Evolutionary conservation across 768 basidiomycete species (phyloP).

Genomic region (Megacollybia marginata): DNA sequence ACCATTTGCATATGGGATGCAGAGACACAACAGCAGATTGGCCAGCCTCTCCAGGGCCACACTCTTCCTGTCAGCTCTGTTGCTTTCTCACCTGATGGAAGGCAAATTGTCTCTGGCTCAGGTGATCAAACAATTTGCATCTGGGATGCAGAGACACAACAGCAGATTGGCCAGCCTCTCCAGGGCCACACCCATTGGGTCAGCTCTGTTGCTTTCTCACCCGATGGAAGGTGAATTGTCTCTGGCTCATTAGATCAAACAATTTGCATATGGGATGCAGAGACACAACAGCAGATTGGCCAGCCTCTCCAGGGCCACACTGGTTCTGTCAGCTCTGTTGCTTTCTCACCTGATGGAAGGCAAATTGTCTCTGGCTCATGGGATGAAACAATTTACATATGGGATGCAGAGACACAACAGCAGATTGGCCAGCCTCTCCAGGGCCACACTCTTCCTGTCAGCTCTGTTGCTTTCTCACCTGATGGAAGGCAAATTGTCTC

Average conservation of each 20-base stretch:
- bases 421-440: too few species aligned
- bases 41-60: too few species aligned
- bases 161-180: neutral
- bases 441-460: too few species aligned
- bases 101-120: constrained; percentile 15
- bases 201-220: neutral
- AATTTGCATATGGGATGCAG: constrained; percentile 7
- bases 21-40: neutral
- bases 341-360: constrained; percentile 1
- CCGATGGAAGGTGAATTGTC: neutral
- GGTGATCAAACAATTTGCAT: constrained; percentile 15
- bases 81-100: constrained; percentile 14
- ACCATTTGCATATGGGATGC: constrained; percentile 15
- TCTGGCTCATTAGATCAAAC: constrained; percentile 1
- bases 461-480: constrained; percentile 15
- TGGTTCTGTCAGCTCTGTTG: neutral
- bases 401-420: constrained; percentile 6
- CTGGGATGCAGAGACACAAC: constrained; percentile 17
- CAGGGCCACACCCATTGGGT: too few species aligned
- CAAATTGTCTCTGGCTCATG: too few species aligned
- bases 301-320: neutral
- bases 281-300: constrained; percentile 6
- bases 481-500: constrained; percentile 18
- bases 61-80: neutral
- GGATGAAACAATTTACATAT: too few species aligned